Percentiles rank a stretch among this genome's conserved stretches.
Conservation (phyloP, 202 grass and related monocot genomes). For the Zoysia matrella region DNA sequence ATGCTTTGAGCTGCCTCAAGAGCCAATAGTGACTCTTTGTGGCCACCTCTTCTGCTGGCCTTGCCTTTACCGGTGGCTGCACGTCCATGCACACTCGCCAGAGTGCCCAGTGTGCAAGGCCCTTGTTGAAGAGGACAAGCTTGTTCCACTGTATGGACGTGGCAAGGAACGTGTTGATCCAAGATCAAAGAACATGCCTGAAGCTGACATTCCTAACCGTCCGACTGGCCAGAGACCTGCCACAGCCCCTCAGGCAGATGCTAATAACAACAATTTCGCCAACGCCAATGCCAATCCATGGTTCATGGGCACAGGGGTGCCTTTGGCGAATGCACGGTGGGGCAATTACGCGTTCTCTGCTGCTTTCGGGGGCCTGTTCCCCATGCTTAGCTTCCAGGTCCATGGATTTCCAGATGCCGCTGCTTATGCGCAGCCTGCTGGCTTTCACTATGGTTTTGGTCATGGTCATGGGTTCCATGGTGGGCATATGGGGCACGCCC, state of each 20-base stretch:
- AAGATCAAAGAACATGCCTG: constrained; percentile 73
- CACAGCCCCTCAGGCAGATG: constrained; percentile 53
- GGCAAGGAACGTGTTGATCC: constrained; percentile 83
- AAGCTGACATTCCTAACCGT: constrained; percentile 71
- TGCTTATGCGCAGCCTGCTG: constrained; percentile 53
- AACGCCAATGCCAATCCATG: constrained; percentile 58
- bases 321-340: constrained; percentile 56
- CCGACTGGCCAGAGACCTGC: constrained; percentile 79
- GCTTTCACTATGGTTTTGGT: constrained; percentile 52
- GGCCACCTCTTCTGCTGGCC: constrained; percentile 88
- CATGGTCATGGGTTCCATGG: constrained; percentile 55
- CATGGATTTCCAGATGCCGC: constrained; percentile 67
- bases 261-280: constrained; percentile 49
- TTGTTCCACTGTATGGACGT: constrained; percentile 76
- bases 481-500: constrained; percentile 42
- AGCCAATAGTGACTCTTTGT: constrained; percentile 75
- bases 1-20: constrained; percentile 55
- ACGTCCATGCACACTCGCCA: constrained; percentile 62
- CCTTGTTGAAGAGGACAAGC: constrained; percentile 23
- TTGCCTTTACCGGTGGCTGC: constrained; percentile 81
- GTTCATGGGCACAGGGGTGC: constrained; percentile 59
- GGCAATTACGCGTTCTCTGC: constrained; percentile 70
- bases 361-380: constrained; percentile 55
- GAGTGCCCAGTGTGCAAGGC: constrained; percentile 8
- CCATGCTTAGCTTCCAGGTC: constrained; percentile 66